Percentiles rank a stretch among this genome's conserved stretches.
Conservation (phyloP, 208 protist species). For the Acanthamoeba divionensis region DNA sequence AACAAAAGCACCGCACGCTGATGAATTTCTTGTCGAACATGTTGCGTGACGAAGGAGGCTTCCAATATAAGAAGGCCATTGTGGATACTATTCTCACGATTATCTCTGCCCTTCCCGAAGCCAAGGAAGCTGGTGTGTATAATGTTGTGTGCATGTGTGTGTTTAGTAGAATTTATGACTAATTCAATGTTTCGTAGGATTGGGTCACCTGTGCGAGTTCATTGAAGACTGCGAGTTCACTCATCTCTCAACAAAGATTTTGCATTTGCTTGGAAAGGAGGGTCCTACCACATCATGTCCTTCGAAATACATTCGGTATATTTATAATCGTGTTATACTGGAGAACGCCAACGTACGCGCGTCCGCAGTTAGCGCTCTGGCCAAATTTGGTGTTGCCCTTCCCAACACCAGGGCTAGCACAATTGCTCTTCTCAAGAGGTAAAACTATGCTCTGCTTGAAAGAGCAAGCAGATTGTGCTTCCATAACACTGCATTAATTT, state of each 20-base stretch:
- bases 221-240: slow-evolving; percentile 99
- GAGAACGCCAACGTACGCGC: slow-evolving; percentile 91
- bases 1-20: slow-evolving; percentile 87
- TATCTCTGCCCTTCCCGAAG: slow-evolving; percentile 86
- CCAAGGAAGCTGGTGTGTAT: slow-evolving; percentile 85
- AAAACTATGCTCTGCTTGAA: neutral
- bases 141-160: neutral
- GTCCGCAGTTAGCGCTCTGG: slow-evolving; percentile 93
- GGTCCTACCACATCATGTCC: slow-evolving; percentile 88
- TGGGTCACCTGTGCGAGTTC: slow-evolving; percentile 96
- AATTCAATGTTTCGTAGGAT: slow-evolving; percentile 57
- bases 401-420: slow-evolving; percentile 87
- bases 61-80: slow-evolving; percentile 91
- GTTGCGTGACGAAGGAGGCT: slow-evolving; percentile 74
- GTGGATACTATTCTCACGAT: slow-evolving; percentile 94
- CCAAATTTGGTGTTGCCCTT: slow-evolving; percentile 93
- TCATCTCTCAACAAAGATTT: slow-evolving; percentile 90
- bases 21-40: slow-evolving; percentile 82
- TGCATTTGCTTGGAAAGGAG: slow-evolving; percentile 94
- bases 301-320: slow-evolving; percentile 90
- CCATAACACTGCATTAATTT: slow-evolving; percentile 56
- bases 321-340: slow-evolving; percentile 95
- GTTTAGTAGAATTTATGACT: slow-evolving; percentile 10
- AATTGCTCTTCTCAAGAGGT: slow-evolving; percentile 83
- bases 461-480: slow-evolving; percentile 17